A percentile compares a stretch with the other conserved stretches of the same genome.
phyloP scores from a whole-genome alignment of 306 rosid genomes.

The Vigna nakashimae region DNA sequence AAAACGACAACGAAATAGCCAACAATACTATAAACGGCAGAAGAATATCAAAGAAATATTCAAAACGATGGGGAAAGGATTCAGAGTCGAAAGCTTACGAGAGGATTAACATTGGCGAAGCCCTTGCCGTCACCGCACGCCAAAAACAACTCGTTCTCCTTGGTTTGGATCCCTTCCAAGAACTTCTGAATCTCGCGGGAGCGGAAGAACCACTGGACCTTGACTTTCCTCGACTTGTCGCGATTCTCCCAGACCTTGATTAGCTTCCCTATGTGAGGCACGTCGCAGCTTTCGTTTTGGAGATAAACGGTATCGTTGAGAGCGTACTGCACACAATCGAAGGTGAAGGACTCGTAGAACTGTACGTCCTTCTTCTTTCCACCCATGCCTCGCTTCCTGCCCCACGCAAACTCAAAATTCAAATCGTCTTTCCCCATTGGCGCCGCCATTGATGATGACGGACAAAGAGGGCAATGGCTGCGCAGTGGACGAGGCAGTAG shows the following conservation, averaged over 20 bases:
- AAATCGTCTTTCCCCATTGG: neutral
- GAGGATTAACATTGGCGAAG: slow-evolving; percentile 63
- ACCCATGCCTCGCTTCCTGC: slow-evolving; percentile 58
- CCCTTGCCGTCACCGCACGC: slow-evolving; percentile 79
- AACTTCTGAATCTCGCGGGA: slow-evolving; percentile 62
- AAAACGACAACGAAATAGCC: neutral
- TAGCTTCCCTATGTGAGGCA: slow-evolving; percentile 71
- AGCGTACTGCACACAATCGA: slow-evolving; percentile 56
- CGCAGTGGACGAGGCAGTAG: neutral
- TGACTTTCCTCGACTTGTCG: slow-evolving; percentile 62
- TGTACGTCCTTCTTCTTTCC: slow-evolving; percentile 58
- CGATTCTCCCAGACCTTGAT: slow-evolving; percentile 72
- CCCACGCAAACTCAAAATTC: slow-evolving; percentile 66
- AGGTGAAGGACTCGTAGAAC: slow-evolving; percentile 77
- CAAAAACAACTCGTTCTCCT: slow-evolving; percentile 67
- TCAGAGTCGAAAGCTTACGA: neutral
- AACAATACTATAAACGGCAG: neutral
- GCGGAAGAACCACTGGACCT: slow-evolving; percentile 80
- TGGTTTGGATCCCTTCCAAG: slow-evolving; percentile 44
- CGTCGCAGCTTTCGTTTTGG: slow-evolving; percentile 51
- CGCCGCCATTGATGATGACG: slow-evolving; percentile 49
- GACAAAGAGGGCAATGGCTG: neutral
- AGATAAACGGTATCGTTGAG: slow-evolving; percentile 73
- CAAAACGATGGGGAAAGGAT: neutral
- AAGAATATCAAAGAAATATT: neutral